A percentile compares a stretch with the other conserved stretches of the same genome.
Evolutionary conservation across 2,329 filamentous ascomycete genomes (phyloP).

Genomic region (Drechslerella coelobrocha): DNA sequence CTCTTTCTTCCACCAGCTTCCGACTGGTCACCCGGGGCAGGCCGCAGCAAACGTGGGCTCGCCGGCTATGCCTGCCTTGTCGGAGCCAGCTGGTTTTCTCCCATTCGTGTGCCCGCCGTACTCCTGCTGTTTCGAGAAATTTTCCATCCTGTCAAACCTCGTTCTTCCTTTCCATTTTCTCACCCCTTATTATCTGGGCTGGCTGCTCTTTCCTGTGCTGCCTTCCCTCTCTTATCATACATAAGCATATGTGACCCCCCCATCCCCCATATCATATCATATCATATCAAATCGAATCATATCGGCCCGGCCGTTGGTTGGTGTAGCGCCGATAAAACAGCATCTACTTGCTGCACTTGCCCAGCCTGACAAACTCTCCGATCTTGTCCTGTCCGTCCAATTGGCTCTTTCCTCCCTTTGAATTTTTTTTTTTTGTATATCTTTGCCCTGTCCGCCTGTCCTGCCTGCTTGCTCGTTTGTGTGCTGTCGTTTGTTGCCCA

Average conservation of each 20-base stretch:
- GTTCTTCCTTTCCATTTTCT: conserved; percentile 14
- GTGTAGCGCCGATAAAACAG: conserved; percentile 30
- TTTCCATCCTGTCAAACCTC: conserved; percentile 40
- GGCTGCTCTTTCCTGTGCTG: conserved; percentile 27
- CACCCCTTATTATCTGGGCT: conserved; percentile 33
- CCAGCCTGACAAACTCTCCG: conserved; percentile 41
- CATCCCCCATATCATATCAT: conserved; percentile 18
- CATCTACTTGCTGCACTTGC: conserved; percentile 45
- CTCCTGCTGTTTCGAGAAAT: conserved; percentile 46
- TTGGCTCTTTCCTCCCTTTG: conserved; percentile 24
- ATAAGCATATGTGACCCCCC: conserved; percentile 15
- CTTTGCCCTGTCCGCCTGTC: conserved; percentile 22
- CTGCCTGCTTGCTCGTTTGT: conserved; percentile 48
- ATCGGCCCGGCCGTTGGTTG: conserved; percentile 21
- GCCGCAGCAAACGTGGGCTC: no score
- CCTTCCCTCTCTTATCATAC: conserved; percentile 33
- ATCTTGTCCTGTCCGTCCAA: conserved; percentile 18
- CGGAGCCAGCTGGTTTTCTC: conserved; percentile 31
- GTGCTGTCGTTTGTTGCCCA: conserved; percentile 53
- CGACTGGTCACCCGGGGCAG: conserved; percentile 47
- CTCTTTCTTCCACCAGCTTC: conserved; percentile 32
- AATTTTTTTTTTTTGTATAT: conserved; percentile 25
- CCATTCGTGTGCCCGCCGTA: conserved; percentile 23
- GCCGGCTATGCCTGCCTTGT: conserved; percentile 44
- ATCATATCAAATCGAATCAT: conserved; percentile 37